phyloP scores from a whole-genome alignment of 2,329 filamentous ascomycete species.

The Decorospora gaudefroyi region DNA sequence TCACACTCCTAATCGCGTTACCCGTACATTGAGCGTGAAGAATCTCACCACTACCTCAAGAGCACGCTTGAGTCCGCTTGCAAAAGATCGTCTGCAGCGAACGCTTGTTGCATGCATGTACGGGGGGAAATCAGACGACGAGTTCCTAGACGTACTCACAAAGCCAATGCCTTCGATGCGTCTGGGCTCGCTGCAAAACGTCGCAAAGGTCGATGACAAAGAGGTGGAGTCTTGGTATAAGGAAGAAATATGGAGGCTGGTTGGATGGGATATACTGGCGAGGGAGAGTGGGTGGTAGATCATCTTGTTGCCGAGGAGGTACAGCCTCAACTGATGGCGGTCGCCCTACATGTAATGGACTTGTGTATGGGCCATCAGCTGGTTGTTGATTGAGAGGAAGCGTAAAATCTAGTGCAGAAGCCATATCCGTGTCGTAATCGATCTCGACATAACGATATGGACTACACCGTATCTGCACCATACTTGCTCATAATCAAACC shows the following conservation, averaged over 20 bases:
- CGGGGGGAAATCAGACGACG: conserved; percentile 44
- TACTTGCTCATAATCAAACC: too few relatives aligned
- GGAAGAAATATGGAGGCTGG: conserved; percentile 60
- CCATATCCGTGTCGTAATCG: too few relatives aligned
- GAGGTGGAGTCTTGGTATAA: conserved; percentile 59
- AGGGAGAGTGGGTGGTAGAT: conserved; percentile 24
- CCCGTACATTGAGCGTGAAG: conserved; percentile 35
- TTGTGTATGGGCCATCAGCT: too few relatives aligned
- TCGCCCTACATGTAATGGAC: too few relatives aligned
- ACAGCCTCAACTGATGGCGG: too few relatives aligned
- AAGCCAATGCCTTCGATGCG: conserved; percentile 42
- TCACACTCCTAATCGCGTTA: conserved; percentile 10
- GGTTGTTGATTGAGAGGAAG: too few relatives aligned
- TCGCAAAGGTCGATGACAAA: conserved; percentile 47
- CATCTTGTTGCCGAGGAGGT: neutral
- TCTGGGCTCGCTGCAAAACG: conserved; percentile 28
- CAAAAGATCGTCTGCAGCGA: conserved; percentile 52
- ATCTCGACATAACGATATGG: too few relatives aligned
- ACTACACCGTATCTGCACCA: too few relatives aligned
- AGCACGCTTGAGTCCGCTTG: conserved; percentile 42
- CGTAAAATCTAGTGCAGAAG: too few relatives aligned
- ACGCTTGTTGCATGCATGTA: conserved; percentile 54
- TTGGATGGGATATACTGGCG: conserved; percentile 61
- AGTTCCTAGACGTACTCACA: conserved; percentile 50
- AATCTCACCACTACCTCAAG: conserved; percentile 33